A percentile compares a stretch with the other conserved stretches of the same genome.
These are phyloP conservation scores for Coemansia sp. DNA, from an alignment of 192 early-diverging fungal genomes.

Conservation along the genomic window DNA sequence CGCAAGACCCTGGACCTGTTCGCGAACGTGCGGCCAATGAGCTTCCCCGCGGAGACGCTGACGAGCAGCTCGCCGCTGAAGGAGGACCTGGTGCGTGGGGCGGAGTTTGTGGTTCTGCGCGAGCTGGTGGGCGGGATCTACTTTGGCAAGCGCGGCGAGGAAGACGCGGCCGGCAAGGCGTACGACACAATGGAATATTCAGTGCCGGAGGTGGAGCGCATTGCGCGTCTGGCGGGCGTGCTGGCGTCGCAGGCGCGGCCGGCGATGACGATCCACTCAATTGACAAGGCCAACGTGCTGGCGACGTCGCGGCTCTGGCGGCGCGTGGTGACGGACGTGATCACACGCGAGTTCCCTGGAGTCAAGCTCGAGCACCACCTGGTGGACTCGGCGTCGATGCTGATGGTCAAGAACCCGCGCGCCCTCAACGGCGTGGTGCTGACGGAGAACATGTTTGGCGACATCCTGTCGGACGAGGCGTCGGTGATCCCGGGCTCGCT, in stretches of 20 bases:
- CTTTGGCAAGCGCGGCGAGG: constrained; percentile 91
- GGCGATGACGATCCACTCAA: constrained; percentile 83
- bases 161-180: constrained; percentile 74
- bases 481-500: constrained; percentile 92
- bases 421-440: constrained; percentile 91
- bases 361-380: constrained; percentile 86
- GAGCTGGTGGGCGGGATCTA: constrained; percentile 98
- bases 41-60: constrained; percentile 82
- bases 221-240: constrained; percentile 89
- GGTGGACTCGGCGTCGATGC: constrained; percentile 97
- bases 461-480: constrained; percentile 94
- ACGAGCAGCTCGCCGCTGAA: constrained; percentile 84
- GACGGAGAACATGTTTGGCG: constrained; percentile 99
- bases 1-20: constrained; percentile 91
- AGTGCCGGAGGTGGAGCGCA: constrained; percentile 84
- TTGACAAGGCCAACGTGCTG: constrained; percentile 99
- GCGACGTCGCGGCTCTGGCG: constrained; percentile 98
- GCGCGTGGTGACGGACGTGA: constrained; percentile 82
- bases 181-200: constrained; percentile 95
- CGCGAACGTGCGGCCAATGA: constrained; percentile 95
- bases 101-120: constrained; percentile 87
- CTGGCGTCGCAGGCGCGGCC: constrained; percentile 77
- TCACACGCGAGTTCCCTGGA: constrained; percentile 84
- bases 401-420: constrained; percentile 87
- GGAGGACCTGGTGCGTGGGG: constrained; percentile 83